These are phyloP conservation scores for Porphyrellus cyaneotinctus DNA, from an alignment of 768 basidiomycete genomes.

Conservation along the genomic window DNA sequence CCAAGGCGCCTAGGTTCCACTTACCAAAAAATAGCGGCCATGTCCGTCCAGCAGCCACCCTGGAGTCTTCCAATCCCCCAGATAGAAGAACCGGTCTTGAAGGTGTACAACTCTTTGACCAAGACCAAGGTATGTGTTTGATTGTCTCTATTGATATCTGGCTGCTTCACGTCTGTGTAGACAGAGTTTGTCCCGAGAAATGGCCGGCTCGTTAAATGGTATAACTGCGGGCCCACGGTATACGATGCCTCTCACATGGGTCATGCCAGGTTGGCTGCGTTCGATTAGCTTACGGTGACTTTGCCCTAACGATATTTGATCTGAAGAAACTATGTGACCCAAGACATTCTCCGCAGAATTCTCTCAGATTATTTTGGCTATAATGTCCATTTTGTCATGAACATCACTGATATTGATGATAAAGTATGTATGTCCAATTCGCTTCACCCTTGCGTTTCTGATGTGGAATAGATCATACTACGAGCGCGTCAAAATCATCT, in stretches of 20 bases:
- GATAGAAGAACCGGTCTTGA: constrained; percentile 49
- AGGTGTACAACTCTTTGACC: constrained; percentile 90
- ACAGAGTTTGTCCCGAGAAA: constrained; percentile 70
- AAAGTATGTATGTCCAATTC: constrained; percentile 59
- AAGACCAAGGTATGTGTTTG: constrained; percentile 69
- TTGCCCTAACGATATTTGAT: constrained; percentile 1
- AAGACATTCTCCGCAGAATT: constrained; percentile 50
- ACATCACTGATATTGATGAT: constrained; percentile 98
- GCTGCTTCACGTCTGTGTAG: constrained; percentile 36
- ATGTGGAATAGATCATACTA: constrained; percentile 74
- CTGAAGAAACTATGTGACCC: constrained; percentile 74
- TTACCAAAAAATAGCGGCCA: constrained; percentile 20
- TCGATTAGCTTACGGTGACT: not conserved
- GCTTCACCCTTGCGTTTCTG: not conserved
- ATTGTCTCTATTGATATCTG: constrained; percentile 10
- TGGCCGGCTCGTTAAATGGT: constrained; percentile 88
- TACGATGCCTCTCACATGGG: constrained; percentile 99
- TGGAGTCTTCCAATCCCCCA: constrained; percentile 41
- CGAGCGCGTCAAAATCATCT: constrained; percentile 82
- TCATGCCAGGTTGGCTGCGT: constrained; percentile 72
- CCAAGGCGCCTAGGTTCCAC: constrained; percentile 5
- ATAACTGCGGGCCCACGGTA: constrained; percentile 98
- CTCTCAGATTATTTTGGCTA: constrained; percentile 96
- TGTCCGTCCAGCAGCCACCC: constrained; percentile 59
- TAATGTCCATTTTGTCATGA: constrained; percentile 98